A percentile compares a stretch with the other conserved stretches of the same genome.
phyloP scores from a whole-genome alignment of 352 stramenopile species.

The Phytopythium helicoides region DNA sequence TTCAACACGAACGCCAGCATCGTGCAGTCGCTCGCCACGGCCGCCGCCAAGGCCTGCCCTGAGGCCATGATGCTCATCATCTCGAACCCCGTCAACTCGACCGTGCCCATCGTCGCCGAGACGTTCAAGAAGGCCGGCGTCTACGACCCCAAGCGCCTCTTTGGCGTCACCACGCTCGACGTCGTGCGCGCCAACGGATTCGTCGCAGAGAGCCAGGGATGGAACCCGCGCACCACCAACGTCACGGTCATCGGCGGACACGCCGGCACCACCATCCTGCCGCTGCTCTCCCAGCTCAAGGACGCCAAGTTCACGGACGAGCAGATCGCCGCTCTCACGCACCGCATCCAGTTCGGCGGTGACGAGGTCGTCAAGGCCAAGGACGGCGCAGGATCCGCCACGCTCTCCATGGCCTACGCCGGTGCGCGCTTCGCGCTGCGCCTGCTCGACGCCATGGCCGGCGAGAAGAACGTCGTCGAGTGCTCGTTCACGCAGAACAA shows the following conservation, averaged over 20 bases:
- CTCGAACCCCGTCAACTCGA: slow-evolving; percentile 99
- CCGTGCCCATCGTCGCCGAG: slow-evolving; percentile 98
- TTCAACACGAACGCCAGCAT: slow-evolving; percentile 97
- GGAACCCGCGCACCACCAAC: slow-evolving; percentile 76
- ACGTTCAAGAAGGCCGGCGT: slow-evolving; percentile 96
- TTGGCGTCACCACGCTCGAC: slow-evolving; percentile 98
- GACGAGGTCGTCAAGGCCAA: slow-evolving; percentile 97
- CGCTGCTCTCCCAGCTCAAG: slow-evolving; percentile 96
- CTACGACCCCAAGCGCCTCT: slow-evolving; percentile 97
- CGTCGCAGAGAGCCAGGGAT: slow-evolving; percentile 72
- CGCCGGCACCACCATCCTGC: slow-evolving; percentile 99
- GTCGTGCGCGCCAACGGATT: slow-evolving; percentile 98
- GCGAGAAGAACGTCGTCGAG: slow-evolving; percentile 94
- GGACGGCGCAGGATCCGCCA: slow-evolving; percentile 97
- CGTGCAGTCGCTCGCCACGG: slow-evolving; percentile 94
- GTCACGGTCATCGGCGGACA: slow-evolving; percentile 98
- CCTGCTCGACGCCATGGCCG: slow-evolving; percentile 94
- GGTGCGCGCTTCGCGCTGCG: slow-evolving; percentile 93
- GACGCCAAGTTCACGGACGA: slow-evolving; percentile 93
- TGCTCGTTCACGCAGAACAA: slow-evolving; percentile 97
- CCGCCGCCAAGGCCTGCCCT: slow-evolving; percentile 94
- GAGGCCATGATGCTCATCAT: slow-evolving; percentile 97
- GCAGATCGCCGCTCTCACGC: slow-evolving; percentile 93
- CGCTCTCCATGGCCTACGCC: slow-evolving; percentile 99
- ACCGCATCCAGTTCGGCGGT: slow-evolving; percentile 94